These are phyloP conservation scores for Orbilia quercus DNA, from an alignment of 2,329 filamentous ascomycete genomes.

Conservation along the genomic window DNA sequence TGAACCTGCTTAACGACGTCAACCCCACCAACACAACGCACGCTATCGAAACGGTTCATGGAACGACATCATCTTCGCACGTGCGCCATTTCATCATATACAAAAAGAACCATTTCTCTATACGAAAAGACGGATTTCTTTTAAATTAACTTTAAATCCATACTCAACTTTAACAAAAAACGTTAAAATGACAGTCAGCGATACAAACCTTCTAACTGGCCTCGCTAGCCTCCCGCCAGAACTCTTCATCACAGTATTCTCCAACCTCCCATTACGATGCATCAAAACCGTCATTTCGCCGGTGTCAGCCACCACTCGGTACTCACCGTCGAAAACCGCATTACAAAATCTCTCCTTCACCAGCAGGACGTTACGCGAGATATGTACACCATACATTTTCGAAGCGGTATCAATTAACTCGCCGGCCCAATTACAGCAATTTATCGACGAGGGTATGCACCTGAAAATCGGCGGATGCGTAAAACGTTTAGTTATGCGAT, in stretches of 20 bases:
- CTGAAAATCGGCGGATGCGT: conserved; percentile 18
- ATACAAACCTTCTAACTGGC: neutral
- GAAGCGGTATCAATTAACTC: conserved; percentile 34
- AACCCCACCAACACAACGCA: conserved; percentile 27
- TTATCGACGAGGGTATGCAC: conserved; percentile 6
- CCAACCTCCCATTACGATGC: conserved; percentile 26
- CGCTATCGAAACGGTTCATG: conserved; percentile 20
- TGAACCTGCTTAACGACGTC: conserved; percentile 5
- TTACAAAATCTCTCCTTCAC: conserved; percentile 33
- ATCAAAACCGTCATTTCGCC: conserved; percentile 34
- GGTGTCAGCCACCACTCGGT: neutral
- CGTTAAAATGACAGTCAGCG: neutral
- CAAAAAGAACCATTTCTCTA: neutral
- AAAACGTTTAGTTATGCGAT: conserved; percentile 16
- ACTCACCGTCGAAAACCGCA: conserved; percentile 31
- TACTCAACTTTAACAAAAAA: too few species aligned
- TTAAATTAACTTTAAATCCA: too few species aligned
- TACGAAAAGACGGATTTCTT: too few species aligned
- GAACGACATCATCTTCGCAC: conserved; percentile 18
- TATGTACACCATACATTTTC: conserved; percentile 36
- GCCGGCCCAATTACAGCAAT: neutral
- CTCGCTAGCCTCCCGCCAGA: conserved; percentile 32
- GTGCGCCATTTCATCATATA: neutral
- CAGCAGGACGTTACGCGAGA: neutral
- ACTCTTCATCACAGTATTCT: conserved; percentile 41